These are phyloP conservation scores for Xylariaceae sp. DNA, from an alignment of 2,329 filamentous ascomycete genomes.

Conservation along the genomic window DNA sequence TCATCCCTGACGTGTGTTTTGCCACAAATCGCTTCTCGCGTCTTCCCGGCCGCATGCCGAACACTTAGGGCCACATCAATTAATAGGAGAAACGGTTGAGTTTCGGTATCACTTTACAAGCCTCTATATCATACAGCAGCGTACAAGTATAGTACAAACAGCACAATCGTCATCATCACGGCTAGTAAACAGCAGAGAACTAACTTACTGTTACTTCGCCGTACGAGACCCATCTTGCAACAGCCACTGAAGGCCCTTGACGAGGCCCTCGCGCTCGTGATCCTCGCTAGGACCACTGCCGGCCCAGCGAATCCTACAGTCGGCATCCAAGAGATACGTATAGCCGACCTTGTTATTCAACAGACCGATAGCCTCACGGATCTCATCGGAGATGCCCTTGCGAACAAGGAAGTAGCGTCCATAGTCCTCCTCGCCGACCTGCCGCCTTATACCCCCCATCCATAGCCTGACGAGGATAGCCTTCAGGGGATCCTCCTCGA, in stretches of 20 bases:
- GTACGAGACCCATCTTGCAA: constrained; percentile 48
- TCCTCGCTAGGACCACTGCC: constrained; percentile 68
- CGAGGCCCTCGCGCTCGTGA: constrained; percentile 63
- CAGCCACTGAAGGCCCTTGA: constrained; percentile 59
- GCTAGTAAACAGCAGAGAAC: background rate
- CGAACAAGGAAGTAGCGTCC: constrained; percentile 59
- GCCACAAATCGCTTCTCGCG: background rate
- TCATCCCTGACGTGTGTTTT: background rate
- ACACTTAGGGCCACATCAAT: background rate
- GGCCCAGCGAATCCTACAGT: constrained; percentile 91
- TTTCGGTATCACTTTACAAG: constrained; percentile 19
- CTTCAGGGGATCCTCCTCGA: constrained; percentile 75
- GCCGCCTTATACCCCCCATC: constrained; percentile 48
- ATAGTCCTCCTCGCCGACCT: constrained; percentile 51
- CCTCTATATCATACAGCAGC: constrained; percentile 5
- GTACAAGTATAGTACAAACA: background rate
- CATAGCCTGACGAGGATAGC: constrained; percentile 56
- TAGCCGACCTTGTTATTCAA: constrained; percentile 92
- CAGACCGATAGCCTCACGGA: constrained; percentile 61
- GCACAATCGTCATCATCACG: background rate
- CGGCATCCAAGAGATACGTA: constrained; percentile 81
- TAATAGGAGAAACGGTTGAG: background rate
- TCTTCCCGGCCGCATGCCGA: background rate
- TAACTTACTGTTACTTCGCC: constrained; percentile 6
- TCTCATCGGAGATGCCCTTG: constrained; percentile 55